phyloP scores from a whole-genome alignment of 306 rosid species.

The Prunus dulcis region DNA sequence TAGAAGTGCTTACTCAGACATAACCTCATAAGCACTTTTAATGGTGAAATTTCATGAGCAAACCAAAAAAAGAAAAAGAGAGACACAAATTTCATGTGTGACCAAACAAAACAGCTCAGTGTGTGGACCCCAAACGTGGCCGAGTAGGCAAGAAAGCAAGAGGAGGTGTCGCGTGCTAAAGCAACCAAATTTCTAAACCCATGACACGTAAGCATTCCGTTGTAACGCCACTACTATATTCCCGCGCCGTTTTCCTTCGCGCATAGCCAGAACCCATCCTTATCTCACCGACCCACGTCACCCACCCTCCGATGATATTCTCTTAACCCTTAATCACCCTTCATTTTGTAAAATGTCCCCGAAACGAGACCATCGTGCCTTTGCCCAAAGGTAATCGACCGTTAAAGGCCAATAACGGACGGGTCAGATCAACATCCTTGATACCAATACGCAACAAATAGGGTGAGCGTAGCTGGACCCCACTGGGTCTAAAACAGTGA shows the following conservation, averaged over 20 bases:
- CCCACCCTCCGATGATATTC: neutral
- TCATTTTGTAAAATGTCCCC: neutral
- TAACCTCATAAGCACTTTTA: neutral
- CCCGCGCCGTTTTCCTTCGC: neutral
- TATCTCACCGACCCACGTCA: neutral
- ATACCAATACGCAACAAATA: neutral
- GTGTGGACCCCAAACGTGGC: neutral
- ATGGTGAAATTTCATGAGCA: neutral
- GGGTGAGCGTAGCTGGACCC: conserved; percentile 27
- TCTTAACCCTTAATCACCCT: neutral
- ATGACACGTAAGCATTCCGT: conserved; percentile 34
- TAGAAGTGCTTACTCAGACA: neutral
- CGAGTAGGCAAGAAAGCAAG: neutral
- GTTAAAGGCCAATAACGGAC: conserved; percentile 8
- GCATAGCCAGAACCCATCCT: neutral
- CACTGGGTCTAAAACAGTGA: conserved; percentile 9
- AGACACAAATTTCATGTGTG: neutral
- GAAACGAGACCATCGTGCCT: conserved; percentile 15
- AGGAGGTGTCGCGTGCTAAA: conserved; percentile 16
- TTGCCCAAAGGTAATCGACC: neutral
- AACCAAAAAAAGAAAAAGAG: neutral
- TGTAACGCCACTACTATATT: neutral
- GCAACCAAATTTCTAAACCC: neutral
- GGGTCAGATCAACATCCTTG: conserved; percentile 10
- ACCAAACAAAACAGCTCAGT: neutral